Evolutionary conservation across 2,329 filamentous ascomycete genomes (phyloP).

Genomic region (Colletotrichum destructivum): DNA sequence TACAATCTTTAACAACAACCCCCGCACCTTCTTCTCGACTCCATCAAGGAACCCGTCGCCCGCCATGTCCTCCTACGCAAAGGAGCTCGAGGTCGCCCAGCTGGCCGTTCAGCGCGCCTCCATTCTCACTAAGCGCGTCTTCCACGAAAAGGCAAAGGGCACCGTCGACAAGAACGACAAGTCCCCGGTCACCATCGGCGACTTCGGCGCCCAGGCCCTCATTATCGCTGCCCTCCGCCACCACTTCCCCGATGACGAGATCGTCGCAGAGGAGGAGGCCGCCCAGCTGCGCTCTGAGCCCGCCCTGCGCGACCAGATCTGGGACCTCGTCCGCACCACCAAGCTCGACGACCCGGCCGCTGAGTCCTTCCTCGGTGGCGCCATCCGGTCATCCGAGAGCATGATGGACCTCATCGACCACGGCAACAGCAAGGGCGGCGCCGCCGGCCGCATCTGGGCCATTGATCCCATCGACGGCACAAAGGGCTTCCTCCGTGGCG

Average conservation of each 20-base stretch:
- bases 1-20: constrained; percentile 25
- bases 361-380: constrained; percentile 78
- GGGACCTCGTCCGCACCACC: constrained; percentile 83
- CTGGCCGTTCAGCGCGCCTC: constrained; percentile 87
- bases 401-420: constrained; percentile 79
- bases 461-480: constrained; percentile 98
- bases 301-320: constrained; percentile 78
- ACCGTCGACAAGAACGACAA: constrained; percentile 95
- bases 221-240: constrained; percentile 92
- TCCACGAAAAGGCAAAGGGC: constrained; percentile 90
- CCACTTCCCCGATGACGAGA: constrained; percentile 91
- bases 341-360: constrained; percentile 77
- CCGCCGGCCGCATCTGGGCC: constrained; percentile 89
- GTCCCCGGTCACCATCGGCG: constrained; percentile 96
- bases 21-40: constrained; percentile 43
- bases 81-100: constrained; percentile 87
- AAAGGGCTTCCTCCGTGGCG: constrained; percentile 95
- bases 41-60: constrained; percentile 37
- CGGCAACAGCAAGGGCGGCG: constrained; percentile 80
- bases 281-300: constrained; percentile 81
- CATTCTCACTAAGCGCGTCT: constrained; percentile 68
- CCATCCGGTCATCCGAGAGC: constrained; percentile 74
- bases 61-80: constrained; percentile 70
- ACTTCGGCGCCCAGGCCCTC: constrained; percentile 97
- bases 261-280: constrained; percentile 96